These are phyloP conservation scores for Asterionellopsis glacialis DNA, from an alignment of 108 stramenopile genomes.

Conservation along the genomic window DNA sequence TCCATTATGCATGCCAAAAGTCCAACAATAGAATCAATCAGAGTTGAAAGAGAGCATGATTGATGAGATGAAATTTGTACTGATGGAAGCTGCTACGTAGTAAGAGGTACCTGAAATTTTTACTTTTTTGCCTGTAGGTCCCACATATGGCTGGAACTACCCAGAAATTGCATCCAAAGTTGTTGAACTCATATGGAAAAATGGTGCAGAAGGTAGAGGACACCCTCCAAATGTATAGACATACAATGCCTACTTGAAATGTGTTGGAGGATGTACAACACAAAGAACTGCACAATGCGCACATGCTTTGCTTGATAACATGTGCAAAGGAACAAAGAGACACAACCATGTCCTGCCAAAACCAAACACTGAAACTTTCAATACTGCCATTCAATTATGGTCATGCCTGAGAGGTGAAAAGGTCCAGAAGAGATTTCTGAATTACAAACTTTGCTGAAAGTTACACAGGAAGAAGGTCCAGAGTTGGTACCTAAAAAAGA, in stretches of 20 bases:
- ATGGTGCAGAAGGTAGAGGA: not conserved
- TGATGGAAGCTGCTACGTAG: no score
- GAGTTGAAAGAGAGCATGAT: no score
- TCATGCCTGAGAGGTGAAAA: conserved; percentile 31
- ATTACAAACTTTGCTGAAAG: conserved; percentile 29
- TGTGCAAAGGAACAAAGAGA: no score
- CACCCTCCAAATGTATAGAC: conserved; percentile 1
- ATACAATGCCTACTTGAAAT: not conserved
- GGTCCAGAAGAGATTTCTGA: conserved; percentile 22
- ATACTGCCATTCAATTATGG: conserved; percentile 52
- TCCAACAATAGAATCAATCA: no score
- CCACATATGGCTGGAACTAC: no score
- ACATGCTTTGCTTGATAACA: no score
- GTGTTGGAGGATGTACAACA: not conserved
- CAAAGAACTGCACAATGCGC: not conserved
- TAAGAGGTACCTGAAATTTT: no score
- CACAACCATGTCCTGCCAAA: not conserved
- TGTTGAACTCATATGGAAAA: conserved; percentile 31
- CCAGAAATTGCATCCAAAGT: conserved; percentile 23
- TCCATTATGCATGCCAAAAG: no score
- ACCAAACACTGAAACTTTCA: conserved; percentile 54
- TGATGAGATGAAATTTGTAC: no score
- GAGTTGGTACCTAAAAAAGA: conserved; percentile 27
- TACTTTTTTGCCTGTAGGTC: no score
- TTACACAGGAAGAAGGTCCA: conserved; percentile 24